Evolutionary conservation across 208 protist species (phyloP), one percentile per base, ranked within the genome.

Genomic region (Porcisia hertigi): DNA sequence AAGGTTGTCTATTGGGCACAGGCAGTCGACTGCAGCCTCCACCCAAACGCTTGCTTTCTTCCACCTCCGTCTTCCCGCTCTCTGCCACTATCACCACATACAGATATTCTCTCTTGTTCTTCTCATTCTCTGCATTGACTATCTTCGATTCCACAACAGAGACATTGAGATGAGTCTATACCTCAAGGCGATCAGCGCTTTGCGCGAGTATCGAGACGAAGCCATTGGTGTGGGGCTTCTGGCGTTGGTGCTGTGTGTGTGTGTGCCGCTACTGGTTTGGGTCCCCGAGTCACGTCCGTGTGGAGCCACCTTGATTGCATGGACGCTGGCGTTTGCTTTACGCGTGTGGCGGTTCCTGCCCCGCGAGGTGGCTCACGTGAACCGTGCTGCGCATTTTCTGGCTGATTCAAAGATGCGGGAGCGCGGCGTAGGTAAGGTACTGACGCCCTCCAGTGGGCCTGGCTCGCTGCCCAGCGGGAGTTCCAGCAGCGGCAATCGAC

Each of bases 281-380:
- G 54, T 81, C 36, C 63, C 71, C 11, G 71, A 73, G 12, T 70
- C 72, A 53, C 71, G 70, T 12, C 65, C 77, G 43, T 81, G 76
- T 57, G 45, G 55, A 16, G 77, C 58, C 41, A 81, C 77, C 12
- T 39, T 81, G 7, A 59, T 81, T 45, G 71, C 57, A 6, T 81
- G 77, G 77, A 34, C 57, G 12, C 5, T 76, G 11, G 77, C 57
- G 20, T 81, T 77, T 65, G 57, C 71, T 12, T n/a, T 73, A 16
- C 77, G 69, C 36, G 53, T 69, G 55, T 81, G 77, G 77, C 71
- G 77, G 23, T 73, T 43, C 65, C 65, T 81, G 64, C 77, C 77
- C 9, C 45, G 58, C 23, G 77, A 81, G 66, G 30, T 43, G 8
- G 65, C 58, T 25, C 47, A 76, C 63, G 66, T 72, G 57, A 6